Evolutionary conservation across 305 asterid species (phyloP), one percentile per base, ranked within the genome.

Genomic region (Fraxinus nigra): DNA sequence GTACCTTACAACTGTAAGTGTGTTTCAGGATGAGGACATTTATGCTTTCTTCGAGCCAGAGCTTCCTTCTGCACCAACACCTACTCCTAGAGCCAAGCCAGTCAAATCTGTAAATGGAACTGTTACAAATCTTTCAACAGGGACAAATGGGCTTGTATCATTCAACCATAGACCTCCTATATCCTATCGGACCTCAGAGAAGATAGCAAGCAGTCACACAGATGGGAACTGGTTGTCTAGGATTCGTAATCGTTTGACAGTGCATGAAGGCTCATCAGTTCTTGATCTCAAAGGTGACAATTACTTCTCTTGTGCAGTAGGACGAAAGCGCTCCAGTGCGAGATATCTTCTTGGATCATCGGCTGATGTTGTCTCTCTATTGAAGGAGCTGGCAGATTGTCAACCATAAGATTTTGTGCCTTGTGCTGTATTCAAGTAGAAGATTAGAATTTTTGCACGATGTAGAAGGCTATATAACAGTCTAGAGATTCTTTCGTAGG

Each of bases 221-320:
- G 90, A 85, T 16, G 93, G 90, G 78, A 82, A 86, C 78, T 85
- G 93, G 91, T 93, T 91, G 91, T 88, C 97, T 43, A 48, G 80
- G 82, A 87, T 88, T 90, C 92, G 87, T 1, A 93, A 92, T 80
- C 85, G 79, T 79, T 86, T 89, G 88, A 87, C 93, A 13, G 83
- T 89, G 85, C 94, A 90, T 16, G 96, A 92, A 73, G 98, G 97
- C 76, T 91, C 98, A 8, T 91, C 97, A 1, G 97, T 95, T 88
- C 98, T 93, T 80, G 97, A 95, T 82, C 97, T 95, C 59, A 87
- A 93, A 82, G 91, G 92, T 28, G 95, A 92, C 5, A 92, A 93
- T 72, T 95, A 95, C 89, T 93, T 95, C 90, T 95, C 98, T 3
- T 95, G 98, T 30, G 98, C 98, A 0, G 98, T 92, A 22, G 97